Evolutionary conservation across 2,329 filamentous ascomycete species (phyloP).

Genomic region (Diaporthe sp.): DNA sequence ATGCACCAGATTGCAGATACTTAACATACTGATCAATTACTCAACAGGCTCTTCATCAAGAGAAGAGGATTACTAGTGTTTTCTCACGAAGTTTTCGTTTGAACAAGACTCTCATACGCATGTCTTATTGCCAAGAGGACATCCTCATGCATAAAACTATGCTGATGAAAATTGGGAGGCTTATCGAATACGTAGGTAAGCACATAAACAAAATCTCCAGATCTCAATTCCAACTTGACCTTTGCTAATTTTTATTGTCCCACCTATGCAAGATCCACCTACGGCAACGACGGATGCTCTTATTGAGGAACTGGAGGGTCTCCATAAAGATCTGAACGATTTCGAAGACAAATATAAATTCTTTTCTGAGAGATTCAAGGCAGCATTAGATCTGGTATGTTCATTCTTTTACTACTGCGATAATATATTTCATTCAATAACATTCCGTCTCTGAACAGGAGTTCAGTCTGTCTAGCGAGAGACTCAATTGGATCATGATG

Average conservation of each 20-base stretch:
- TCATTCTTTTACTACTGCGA: neutral
- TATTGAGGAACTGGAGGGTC: neutral
- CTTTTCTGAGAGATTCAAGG: neutral
- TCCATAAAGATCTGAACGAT: neutral
- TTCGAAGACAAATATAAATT: neutral
- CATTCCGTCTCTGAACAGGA: neutral
- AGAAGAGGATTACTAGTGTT: neutral
- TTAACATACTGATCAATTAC: too few relatives aligned
- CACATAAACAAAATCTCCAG: neutral
- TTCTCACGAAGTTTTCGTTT: constrained; percentile 5
- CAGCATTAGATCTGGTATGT: neutral
- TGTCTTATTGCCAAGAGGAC: constrained; percentile 13
- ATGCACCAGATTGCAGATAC: too few relatives aligned
- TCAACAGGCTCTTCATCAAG: neutral
- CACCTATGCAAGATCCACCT: neutral
- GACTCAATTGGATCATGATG: constrained; percentile 5
- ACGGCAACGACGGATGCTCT: neutral
- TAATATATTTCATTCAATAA: neutral
- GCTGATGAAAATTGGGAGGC: neutral
- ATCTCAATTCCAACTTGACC: neutral
- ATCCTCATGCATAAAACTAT: neutral
- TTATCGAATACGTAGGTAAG: neutral
- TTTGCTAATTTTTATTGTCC: neutral
- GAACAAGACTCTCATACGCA: neutral
- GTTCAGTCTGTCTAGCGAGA: constrained; percentile 11